phyloP scores from a whole-genome alignment of 768 basidiomycete species.

The Auriscalpium vulgare region DNA sequence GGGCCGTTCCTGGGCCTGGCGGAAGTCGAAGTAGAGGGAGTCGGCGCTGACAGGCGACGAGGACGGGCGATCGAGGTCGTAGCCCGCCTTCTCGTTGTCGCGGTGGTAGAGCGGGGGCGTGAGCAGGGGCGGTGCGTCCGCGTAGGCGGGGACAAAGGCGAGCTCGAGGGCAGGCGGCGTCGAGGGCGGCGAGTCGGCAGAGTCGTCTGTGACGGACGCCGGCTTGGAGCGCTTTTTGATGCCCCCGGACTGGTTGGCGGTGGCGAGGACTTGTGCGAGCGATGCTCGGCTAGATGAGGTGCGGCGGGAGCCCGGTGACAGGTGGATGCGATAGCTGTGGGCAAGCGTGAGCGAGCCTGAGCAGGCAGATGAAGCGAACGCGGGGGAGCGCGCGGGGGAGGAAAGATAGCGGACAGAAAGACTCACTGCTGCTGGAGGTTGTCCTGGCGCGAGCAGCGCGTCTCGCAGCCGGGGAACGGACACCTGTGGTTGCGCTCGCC shows the following conservation, averaged over 20 bases:
- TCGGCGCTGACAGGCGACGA: conserved; percentile 20
- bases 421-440: conserved; percentile 67
- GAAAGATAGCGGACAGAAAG: background rate
- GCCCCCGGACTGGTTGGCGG: conserved; percentile 2
- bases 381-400: background rate
- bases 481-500: conserved; percentile 90
- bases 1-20: background rate
- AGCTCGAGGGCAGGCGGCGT: conserved; percentile 19
- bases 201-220: conserved; percentile 10
- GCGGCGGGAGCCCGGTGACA: conserved; percentile 71
- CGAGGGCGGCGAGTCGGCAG: conserved; percentile 14
- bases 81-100: conserved; percentile 18
- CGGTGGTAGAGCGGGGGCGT: conserved; percentile 7
- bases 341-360: background rate
- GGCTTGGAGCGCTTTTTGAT: conserved; percentile 11
- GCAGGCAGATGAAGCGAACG: too few species aligned
- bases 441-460: conserved; percentile 83
- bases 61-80: conserved; percentile 45
- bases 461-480: conserved; percentile 93
- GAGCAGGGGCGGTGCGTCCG: conserved; percentile 2
- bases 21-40: conserved; percentile 12
- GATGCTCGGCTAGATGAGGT: conserved; percentile 53
- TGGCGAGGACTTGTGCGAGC: background rate
- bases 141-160: conserved; percentile 10
- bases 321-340: conserved; percentile 68